Evolutionary conservation across 345 rosid species (phyloP), one percentile per base, ranked within the genome.

Genomic region (Boechera retrofracta): DNA sequence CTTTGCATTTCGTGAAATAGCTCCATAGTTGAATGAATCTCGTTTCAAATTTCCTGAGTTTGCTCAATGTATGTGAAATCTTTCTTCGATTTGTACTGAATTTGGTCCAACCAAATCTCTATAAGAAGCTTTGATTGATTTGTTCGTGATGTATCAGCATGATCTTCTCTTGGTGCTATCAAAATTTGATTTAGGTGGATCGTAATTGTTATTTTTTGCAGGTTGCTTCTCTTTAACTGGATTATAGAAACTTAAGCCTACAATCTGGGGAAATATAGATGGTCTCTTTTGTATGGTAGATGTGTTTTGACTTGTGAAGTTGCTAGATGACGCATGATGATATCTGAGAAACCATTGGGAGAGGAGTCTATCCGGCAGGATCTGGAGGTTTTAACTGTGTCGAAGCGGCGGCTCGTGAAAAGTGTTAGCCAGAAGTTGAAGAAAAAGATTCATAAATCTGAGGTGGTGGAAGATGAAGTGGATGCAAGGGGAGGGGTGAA

Each of bases 351-450:
- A 70, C 65, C 77, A 65, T 70, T 74, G 0, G 89, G 83, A 62
- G 94, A 89, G 76, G 89, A 83, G 56, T 83, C 87, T 15, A 81
- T 90, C 71, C 69, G 58, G 60, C 88, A 73, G 73, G 92, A 90
- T 81, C 82, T 90, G 38, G 96, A 92, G 88, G 82, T 79, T 47
- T 73, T 90, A 82, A 83, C 88, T 5, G 85, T 94, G 16, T 92
- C 98, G 0, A 88, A 86, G 80, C 88, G 94, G 55, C 89, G 94
- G 55, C 89, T 94, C 5, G 86, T 83, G 35, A 86, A 91, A 79
- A 94, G 86, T 67, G 91, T 87, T 69, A 88, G 97, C 77, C 91
- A 89, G 81, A 92, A 86, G 76, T 60, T 85, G 77, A 92, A 83
- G 85, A 90, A 87, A 80, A 92, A 83, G 76, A 77, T 54, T 41